Percentiles rank a stretch among this genome's conserved stretches.
Conservation (phyloP, 768 basidiomycete genomes). For the Russula ochroleuca region DNA sequence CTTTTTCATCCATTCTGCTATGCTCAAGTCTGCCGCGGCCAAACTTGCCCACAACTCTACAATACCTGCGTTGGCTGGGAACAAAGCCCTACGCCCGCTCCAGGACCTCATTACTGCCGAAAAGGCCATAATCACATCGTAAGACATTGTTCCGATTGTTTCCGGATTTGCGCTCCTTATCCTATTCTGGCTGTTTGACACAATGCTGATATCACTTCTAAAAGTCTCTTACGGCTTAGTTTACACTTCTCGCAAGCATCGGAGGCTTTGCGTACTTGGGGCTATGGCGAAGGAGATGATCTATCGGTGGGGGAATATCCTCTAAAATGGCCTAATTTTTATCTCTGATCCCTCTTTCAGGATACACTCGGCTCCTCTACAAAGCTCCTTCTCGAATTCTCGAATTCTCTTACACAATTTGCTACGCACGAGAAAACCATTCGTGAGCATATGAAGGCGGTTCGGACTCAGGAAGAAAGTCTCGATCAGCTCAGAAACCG, state of each 20-base stretch:
- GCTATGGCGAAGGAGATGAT: conserved; percentile 77
- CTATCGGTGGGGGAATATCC: conserved; percentile 51
- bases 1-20: conserved; percentile 30
- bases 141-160: conserved; percentile 31
- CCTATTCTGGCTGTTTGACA: neutral
- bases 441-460: conserved; percentile 69
- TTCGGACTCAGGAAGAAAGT: conserved; percentile 79
- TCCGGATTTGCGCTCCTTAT: neutral
- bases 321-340: neutral
- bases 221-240: conserved; percentile 61
- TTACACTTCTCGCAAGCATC: conserved; percentile 62
- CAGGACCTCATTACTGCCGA: conserved; percentile 90
- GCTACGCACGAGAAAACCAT: conserved; percentile 66
- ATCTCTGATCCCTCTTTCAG: conserved; percentile 36
- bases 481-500: conserved; percentile 73
- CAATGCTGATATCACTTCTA: neutral
- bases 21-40: conserved; percentile 76
- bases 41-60: conserved; percentile 89
- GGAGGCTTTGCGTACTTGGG: conserved; percentile 71
- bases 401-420: conserved; percentile 62
- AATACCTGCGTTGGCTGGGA: conserved; percentile 62
- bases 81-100: conserved; percentile 73
- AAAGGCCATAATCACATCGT: conserved; percentile 77
- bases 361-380: conserved; percentile 72
- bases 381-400: conserved; percentile 61